phyloP scores from a whole-genome alignment of 225 moss, liverwort and hornwort genomes.

The Takakia lepidozioides region DNA sequence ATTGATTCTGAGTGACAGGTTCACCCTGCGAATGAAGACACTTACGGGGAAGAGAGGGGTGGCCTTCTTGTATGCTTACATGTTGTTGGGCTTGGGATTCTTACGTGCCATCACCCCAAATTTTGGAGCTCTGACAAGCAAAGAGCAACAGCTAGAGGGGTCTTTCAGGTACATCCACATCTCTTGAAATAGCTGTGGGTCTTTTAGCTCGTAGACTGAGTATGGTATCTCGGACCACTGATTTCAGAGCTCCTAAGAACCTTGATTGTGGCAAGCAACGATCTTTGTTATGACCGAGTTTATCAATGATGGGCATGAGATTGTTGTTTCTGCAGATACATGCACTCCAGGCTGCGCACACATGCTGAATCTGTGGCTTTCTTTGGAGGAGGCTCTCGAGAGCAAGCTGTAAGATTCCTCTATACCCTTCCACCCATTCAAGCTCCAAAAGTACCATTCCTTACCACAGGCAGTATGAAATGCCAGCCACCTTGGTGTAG shows the following conservation, averaged over 20 bases:
- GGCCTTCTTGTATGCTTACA: conserved; percentile 82
- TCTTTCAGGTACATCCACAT: conserved; percentile 95
- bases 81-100: conserved; percentile 89
- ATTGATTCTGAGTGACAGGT: conserved; percentile 34
- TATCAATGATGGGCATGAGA: not conserved
- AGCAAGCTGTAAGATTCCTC: conserved; percentile 84
- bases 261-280: no score
- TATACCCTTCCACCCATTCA: no score
- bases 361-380: conserved; percentile 98
- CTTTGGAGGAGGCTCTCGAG: conserved; percentile 96
- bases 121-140: conserved; percentile 86
- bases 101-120: conserved; percentile 88
- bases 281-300: no score
- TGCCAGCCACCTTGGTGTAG: no score
- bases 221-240: no score
- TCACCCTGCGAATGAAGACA: conserved; percentile 87
- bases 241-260: no score
- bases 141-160: conserved; percentile 89
- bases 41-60: conserved; percentile 88
- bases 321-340: conserved; percentile 38
- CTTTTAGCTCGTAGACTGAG: no score
- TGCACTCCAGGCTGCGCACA: conserved; percentile 86
- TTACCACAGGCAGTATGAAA: no score
- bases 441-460: no score
- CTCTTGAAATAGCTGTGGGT: no score